phyloP scores from a whole-genome alignment of 225 moss, liverwort and hornwort species.

The Polytrichum formosum region DNA sequence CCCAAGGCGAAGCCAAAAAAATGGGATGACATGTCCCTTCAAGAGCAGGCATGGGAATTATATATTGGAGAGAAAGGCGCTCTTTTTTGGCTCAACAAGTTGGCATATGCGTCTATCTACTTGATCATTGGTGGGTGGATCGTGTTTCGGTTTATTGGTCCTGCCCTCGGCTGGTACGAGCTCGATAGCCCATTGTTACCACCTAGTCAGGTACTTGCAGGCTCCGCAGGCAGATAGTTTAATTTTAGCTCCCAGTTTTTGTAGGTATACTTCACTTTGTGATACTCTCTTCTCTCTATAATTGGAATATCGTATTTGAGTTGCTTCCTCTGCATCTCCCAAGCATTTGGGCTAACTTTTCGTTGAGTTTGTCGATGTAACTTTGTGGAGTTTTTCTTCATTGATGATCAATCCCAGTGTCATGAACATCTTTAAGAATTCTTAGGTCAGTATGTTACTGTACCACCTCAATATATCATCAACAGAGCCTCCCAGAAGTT shows the following conservation, averaged over 20 bases:
- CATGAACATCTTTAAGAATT: too few species aligned
- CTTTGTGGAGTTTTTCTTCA: too few species aligned
- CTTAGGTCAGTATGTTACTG: too few species aligned
- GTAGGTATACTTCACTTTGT: too few species aligned
- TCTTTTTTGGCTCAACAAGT: slow-evolving; percentile 90
- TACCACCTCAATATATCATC: too few species aligned
- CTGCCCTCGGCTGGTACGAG: slow-evolving; percentile 89
- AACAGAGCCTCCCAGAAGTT: too few species aligned
- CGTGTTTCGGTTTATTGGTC: slow-evolving; percentile 85
- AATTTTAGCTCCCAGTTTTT: slow-evolving; percentile 4
- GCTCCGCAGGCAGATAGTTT: slow-evolving; percentile 42
- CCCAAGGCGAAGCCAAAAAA: slow-evolving; percentile 37
- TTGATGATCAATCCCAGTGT: too few species aligned
- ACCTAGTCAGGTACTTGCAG: slow-evolving; percentile 62
- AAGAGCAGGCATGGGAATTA: slow-evolving; percentile 72
- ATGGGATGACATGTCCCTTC: slow-evolving; percentile 69
- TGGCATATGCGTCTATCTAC: slow-evolving; percentile 81
- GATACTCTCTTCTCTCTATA: too few species aligned
- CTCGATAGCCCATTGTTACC: slow-evolving; percentile 72
- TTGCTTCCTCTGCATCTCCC: too few species aligned
- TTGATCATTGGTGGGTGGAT: slow-evolving; percentile 87
- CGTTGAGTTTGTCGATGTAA: too few species aligned
- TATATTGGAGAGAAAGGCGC: slow-evolving; percentile 82
- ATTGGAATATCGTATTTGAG: too few species aligned
- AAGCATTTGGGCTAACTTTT: too few species aligned